Evolutionary conservation across 768 basidiomycete genomes (phyloP).

Genomic region (Leucosporidium yakuticum): DNA sequence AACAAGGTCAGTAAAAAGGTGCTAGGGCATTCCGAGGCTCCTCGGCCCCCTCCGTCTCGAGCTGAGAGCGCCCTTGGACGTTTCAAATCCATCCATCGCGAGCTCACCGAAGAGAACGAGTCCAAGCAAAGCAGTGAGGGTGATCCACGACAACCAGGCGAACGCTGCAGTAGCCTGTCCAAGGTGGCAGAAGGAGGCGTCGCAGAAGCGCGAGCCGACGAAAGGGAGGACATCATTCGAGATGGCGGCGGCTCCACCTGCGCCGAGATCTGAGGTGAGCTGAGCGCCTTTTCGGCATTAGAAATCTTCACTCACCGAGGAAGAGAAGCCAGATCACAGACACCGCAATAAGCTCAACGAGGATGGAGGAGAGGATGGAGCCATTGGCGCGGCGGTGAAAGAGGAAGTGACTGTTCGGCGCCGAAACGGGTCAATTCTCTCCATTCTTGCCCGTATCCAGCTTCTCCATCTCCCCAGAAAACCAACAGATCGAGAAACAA

Average conservation of each 20-base stretch:
- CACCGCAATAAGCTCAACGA: constrained; percentile 13
- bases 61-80: not conserved
- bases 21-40: too few species aligned
- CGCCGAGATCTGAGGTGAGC: not conserved
- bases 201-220: not conserved
- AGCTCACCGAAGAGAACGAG: not conserved
- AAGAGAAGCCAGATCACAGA: constrained; percentile 13
- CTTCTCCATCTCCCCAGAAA: not conserved
- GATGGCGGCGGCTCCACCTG: not conserved
- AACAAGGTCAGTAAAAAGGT: constrained; percentile 1
- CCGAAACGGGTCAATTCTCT: not conserved
- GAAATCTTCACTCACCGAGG: constrained; percentile 11
- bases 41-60: not conserved
- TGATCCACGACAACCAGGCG: constrained; percentile 23
- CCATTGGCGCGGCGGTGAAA: constrained; percentile 9
- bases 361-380: not conserved
- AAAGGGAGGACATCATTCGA: constrained; percentile 1
- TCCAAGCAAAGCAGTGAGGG: too few species aligned
- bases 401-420: constrained; percentile 13
- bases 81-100: too few species aligned
- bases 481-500: constrained; percentile 7
- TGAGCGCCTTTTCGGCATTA: not conserved
- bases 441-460: not conserved
- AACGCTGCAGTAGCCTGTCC: constrained; percentile 16
- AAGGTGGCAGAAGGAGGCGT: not conserved